Conservation (phyloP, 768 basidiomycete species). For the Lepiota brunneoincarnata region DNA sequence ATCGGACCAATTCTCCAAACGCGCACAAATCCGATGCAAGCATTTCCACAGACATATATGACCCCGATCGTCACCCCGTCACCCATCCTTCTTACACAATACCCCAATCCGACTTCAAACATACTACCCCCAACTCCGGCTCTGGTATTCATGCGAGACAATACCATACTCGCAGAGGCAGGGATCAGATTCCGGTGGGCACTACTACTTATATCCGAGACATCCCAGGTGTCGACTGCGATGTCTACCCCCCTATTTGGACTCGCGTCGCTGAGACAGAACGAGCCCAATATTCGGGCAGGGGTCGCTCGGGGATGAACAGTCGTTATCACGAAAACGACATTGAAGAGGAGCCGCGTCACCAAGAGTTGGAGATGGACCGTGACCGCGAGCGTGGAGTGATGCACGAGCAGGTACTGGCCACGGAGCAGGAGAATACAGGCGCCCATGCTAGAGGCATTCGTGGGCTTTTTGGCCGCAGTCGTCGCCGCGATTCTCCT, state of each 20-base stretch:
- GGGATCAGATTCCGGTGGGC: background rate
- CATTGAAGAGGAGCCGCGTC: background rate
- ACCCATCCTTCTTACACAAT: background rate
- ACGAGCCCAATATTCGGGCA: background rate
- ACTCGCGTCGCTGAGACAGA: background rate
- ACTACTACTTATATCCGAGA: background rate
- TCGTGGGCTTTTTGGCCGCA: conserved; percentile 1
- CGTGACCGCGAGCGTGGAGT: background rate
- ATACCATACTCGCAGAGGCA: background rate
- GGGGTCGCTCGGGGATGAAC: too few relatives aligned
- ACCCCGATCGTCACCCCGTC: background rate
- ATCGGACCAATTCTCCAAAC: background rate
- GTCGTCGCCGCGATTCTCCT: background rate
- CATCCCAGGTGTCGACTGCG: too few relatives aligned
- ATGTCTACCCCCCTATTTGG: background rate
- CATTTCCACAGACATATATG: conserved; percentile 1
- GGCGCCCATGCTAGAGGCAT: background rate
- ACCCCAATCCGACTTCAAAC: background rate
- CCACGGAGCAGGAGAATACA: background rate
- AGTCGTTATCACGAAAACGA: background rate
- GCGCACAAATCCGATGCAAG: background rate
- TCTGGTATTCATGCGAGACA: conserved; percentile 3
- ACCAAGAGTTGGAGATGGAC: background rate
- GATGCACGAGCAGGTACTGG: background rate
- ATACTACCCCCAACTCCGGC: background rate